phyloP scores from a whole-genome alignment of 148 eudicot species.

The Heliosperma pusillum region DNA sequence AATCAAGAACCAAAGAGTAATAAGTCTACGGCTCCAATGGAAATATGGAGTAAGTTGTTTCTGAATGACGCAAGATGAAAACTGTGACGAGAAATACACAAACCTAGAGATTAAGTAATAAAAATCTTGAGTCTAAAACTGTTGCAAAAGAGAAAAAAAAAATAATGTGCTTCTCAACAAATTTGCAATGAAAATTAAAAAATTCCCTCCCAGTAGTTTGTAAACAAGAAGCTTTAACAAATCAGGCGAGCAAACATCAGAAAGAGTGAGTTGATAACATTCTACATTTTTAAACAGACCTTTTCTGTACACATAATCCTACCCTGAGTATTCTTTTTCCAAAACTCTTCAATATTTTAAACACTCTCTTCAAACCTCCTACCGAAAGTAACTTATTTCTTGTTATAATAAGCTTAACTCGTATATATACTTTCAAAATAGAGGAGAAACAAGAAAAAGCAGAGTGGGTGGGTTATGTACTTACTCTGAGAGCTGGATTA shows the following conservation, averaged over 20 bases:
- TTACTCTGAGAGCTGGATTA: slow-evolving; percentile 97
- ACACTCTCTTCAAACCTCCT: too few relatives aligned
- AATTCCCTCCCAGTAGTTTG: not conserved
- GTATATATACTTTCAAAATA: not conserved
- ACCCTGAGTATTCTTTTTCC: too few relatives aligned
- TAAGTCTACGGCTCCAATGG: too few relatives aligned
- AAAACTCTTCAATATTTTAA: too few relatives aligned
- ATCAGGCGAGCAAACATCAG: not conserved
- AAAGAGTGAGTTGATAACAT: not conserved
- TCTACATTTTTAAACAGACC: not conserved
- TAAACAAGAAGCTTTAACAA: not conserved
- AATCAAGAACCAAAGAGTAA: too few relatives aligned
- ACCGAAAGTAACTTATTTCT: too few relatives aligned
- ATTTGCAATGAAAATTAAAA: not conserved
- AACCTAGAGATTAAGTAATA: too few relatives aligned
- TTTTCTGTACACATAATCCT: too few relatives aligned
- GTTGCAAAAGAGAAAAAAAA: not conserved
- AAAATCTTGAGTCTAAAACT: not conserved
- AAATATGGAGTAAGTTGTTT: too few relatives aligned
- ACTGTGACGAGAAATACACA: too few relatives aligned
- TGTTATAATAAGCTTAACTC: not conserved
- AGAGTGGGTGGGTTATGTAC: slow-evolving; percentile 14
- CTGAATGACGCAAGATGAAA: too few relatives aligned
- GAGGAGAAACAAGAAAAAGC: not conserved
- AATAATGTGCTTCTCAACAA: not conserved